Evolutionary conservation across 2,329 filamentous ascomycete species (phyloP), one percentile per base, ranked within the genome.

Genomic region (Ustilaginoidea virens): DNA sequence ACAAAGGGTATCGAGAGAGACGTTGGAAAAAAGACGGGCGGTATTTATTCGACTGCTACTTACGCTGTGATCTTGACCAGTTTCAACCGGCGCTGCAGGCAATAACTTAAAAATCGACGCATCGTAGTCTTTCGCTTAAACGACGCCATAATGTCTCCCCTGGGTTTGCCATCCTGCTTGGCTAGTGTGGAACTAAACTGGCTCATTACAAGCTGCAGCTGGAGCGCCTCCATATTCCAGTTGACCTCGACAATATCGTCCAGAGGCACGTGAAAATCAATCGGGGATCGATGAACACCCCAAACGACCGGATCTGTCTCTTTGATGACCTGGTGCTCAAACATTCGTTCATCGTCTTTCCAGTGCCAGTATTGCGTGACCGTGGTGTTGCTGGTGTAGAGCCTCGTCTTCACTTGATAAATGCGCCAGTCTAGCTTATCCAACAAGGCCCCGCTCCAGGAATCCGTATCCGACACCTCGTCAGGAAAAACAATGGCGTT

Each of bases 321-420:
- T 25, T 55, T 57, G 4, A 70, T 52, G 2, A 69, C 59, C 39
- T 69, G 66, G 36, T 70, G 66, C 48, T 69, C 61, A 30, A 70
- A 63, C 10, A 52, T 39, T 12, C 41, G 49, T 5, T 42, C 40
- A 17, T 53, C 43, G 7, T 49, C 49, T 4, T 60, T 39, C 58
- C 60, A 70, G 28, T 63, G 63, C 63, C 63, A 67, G 46, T 69
- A 70, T 41, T 71, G 66, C 9, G 62, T 68, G 5, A 65, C 59
- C 9, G 51, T 40, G 3, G 51, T 45, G 30, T 59, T 61, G 14
- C 58, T 65, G 1, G 63, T 61, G 28, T 60, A 52, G 8, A 50
- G 37, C 10, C 50, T 46, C 3, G 60, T 63, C 47, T 67, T 68
- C 38, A 72, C 56, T 36, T 67, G 61, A 25, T 59, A 49, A 9